Evolutionary conservation across 1,284 basidiomycete genomes (phyloP), one percentile per base, ranked within the genome.

Genomic region (Vanrija sp.): DNA sequence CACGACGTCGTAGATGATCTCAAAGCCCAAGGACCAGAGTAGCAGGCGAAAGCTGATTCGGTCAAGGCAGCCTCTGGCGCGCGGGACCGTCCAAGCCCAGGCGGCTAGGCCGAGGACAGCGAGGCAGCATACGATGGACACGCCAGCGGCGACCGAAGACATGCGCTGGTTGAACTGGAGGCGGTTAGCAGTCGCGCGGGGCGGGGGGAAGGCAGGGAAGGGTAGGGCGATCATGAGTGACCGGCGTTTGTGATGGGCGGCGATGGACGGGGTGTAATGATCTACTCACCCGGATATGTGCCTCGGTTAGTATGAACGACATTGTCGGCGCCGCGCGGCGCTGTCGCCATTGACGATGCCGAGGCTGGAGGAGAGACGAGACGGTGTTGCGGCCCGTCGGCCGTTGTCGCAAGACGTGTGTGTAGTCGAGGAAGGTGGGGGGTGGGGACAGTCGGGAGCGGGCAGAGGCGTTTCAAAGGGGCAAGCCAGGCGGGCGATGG

Each of bases 21-120:
- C 66, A 39, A 64, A 67, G 9, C 59, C 54, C 60, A 71, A 60
- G 23, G 62, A 56, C 52, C 61, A 63, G 6, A 68, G 37, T 7
- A 71, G 50, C 23, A 71, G 50, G n/a, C 69, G 39, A 39, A 71
- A 69, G 25, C 66, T 68, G 9, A 71, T 51, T 18, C 69, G 60
- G 51, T 71, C 58, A 12, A 71, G 55, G 22, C 56, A 54, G 27
- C 61, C 56, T 36, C 67, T 45, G 9, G 61, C 61, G 7, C 43
- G 22, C 27, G 36, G 54, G 22, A 57, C 51, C 4, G 47, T 50
- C 42, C 53, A 58, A 6, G 55, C 51, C 61, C 58, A 60, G 8
- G 49, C 31, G 4, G 57, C 42, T 12, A 56, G 23, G 41, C 47
- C n/a, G 6, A 63, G 56, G 46, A 60, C 47, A 37, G 50, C 19